Percentiles rank a stretch among this genome's conserved stretches.
phyloP scores from a whole-genome alignment of 2,329 filamentous ascomycete species.

The Westerdykella ornata region DNA sequence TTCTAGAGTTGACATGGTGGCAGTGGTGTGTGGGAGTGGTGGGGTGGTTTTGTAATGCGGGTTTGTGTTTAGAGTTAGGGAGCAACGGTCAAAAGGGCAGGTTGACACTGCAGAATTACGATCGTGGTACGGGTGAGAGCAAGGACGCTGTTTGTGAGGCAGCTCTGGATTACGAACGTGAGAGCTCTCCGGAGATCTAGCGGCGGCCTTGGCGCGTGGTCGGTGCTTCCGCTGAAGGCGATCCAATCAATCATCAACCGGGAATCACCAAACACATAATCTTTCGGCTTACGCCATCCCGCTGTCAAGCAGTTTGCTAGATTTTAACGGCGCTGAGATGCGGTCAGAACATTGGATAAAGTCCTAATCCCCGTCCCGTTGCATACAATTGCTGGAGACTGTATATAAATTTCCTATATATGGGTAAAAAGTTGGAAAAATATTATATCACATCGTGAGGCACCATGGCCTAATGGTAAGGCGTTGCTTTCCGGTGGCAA shows the following conservation, averaged over 20 bases:
- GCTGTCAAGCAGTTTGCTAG: background rate
- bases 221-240: background rate
- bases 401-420: conserved; percentile 4
- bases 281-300: background rate
- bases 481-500: conserved; percentile 43
- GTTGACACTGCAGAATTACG: too few species aligned
- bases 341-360: background rate
- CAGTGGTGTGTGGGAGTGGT: conserved; percentile 14
- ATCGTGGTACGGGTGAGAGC: conserved; percentile 2
- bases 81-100: too few species aligned
- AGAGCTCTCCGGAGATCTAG: conserved; percentile 5
- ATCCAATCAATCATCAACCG: background rate
- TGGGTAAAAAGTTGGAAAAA: conserved; percentile 1
- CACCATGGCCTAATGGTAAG: conserved; percentile 42
- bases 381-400: too few species aligned
- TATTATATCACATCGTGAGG: conserved; percentile 8
- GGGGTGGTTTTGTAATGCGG: background rate
- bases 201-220: background rate
- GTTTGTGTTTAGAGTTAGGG: too few species aligned
- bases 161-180: conserved; percentile 31
- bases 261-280: background rate
- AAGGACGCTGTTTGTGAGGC: conserved; percentile 25
- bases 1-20: conserved; percentile 77
- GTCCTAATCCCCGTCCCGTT: too few species aligned
- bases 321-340: background rate